Base-by-base conservation (phyloP, 2,329 filamentous ascomycete genomes). In the Alternaria sp. region DNA sequence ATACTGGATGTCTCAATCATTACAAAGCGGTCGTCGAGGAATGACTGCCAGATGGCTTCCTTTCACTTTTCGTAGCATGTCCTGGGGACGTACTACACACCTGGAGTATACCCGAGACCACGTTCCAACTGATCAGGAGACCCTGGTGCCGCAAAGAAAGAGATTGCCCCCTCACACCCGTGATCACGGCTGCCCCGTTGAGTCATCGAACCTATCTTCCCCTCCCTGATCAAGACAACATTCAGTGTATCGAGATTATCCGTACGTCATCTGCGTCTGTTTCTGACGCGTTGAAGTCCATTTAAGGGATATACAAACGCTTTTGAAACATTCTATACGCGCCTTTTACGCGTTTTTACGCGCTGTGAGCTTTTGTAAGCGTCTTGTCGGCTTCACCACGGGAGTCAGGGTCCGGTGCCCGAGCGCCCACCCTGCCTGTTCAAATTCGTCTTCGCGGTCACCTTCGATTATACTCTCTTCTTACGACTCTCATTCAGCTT, bases 311-410 rank as follows among this genome's bases (percentile, higher is more conserved):
- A 46, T 25, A 40, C 40, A 46, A 52, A 52, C 49, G 30, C 19
- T 36, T 46, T 23, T 2, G 12, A 45, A 28, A n/a, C 4, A n/a
- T 11, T 0, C 0, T 1, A 21, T 1, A 15, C 25, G 58, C 52
- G 45, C 19, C 46, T 32, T 11, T 25, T 23, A 45, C 54, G 60
- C 49, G 55, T 50, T 46, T 45, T 21, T 45, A 26, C 49, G 49
- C 17, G 49, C 40, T 40, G 28, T n/a, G 30, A 30, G 40, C 19
- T 46, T 40, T 3, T 44, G 19, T 30, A 43, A 15, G 28, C 43
- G 17, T 54, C 55, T 43, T 54, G 36, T 62, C 59, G 47, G 46
- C 51, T 61, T 64, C 61, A 64, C 61, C 61, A 51, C 57, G 40
- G 13, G 15, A 57, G 61, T 47, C 19, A 52, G 61, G 61, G 26